These are phyloP conservation scores for Toxoplasma gondii DNA, from an alignment of 169 alveolate genomes.

Conservation along the genomic window DNA sequence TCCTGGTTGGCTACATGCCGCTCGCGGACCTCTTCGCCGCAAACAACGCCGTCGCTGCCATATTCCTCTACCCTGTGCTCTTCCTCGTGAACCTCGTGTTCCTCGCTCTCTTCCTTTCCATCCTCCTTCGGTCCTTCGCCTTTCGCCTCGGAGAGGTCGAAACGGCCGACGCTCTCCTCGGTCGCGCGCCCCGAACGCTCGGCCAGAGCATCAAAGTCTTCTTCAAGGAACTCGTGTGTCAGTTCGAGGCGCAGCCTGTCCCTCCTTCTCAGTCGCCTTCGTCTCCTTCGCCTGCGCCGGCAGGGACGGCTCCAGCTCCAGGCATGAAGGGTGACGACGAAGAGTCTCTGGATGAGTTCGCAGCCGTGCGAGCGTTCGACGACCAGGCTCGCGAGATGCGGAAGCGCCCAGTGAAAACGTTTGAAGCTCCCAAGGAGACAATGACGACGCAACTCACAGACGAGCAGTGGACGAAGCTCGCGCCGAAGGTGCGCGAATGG, in stretches of 20 bases:
- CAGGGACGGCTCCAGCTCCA: neutral
- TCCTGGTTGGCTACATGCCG: conserved; percentile 50
- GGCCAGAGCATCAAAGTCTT: neutral
- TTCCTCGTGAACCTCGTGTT: conserved; percentile 48
- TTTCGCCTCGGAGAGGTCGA: conserved; percentile 48
- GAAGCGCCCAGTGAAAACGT: conserved; percentile 46
- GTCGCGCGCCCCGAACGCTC: neutral
- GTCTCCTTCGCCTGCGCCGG: neutral
- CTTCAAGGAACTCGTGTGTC: conserved; percentile 25
- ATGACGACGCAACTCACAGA: conserved; percentile 52
- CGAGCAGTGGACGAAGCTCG: conserved; percentile 47
- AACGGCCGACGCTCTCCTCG: conserved; percentile 34
- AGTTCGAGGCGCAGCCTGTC: neutral
- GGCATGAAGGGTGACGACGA: neutral
- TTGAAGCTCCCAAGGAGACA: conserved; percentile 54
- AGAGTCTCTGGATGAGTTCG: conserved; percentile 13
- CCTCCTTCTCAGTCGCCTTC: neutral
- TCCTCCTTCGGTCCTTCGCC: conserved; percentile 56
- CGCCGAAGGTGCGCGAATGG: conserved; percentile 31
- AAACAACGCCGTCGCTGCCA: conserved; percentile 35
- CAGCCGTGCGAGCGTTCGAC: neutral
- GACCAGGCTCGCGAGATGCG: conserved; percentile 37
- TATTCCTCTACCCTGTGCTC: conserved; percentile 43
- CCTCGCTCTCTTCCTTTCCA: conserved; percentile 44
- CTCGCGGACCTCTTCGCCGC: conserved; percentile 43